Base-by-base conservation (phyloP, 176 grass and related monocot genomes). In the Bolboschoenus planiculmis region DNA sequence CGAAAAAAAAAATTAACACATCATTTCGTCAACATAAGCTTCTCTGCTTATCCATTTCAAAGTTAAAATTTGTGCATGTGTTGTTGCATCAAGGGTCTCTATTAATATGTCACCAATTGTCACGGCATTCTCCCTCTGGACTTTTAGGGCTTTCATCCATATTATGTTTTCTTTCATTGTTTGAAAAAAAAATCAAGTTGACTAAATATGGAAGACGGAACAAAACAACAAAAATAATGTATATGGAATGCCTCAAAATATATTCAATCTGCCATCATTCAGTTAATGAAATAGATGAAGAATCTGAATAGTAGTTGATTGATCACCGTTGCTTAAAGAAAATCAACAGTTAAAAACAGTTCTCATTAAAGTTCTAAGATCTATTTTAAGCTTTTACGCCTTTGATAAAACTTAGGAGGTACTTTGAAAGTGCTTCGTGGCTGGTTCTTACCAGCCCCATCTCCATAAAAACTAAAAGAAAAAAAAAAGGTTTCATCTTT, bases 401-500 rank as follows among this genome's bases (percentile, higher is more conserved):
- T n/a, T n/a, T n/a, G n/a, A n/a, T 43, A 5, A 43, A 7, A 43
- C 7, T 46, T 11, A 86, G 82, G 24, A 65, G 39, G 47, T 34
- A 70, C 37, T 80, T n/a, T 29, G 78, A 48, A 13, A 81, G 63
- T 46, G 26, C 57, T 61, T 47, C 53, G n/a, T 84, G 81, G 59
- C 70, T 30, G 82, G 76, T 84, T 9, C 21, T 33, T 78, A 71
- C 57, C 61, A 87, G 53, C 15, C 39, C 53, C 47, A 55, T 34
- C 73, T 31, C 62, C 66, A 83, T 0, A 4, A 31, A 74, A 83
- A 77, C 72, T n/a, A n/a, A n/a, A n/a, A n/a, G n/a, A 47, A 56
- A 48, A 81, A 44, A 73, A 27, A 39, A 72, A 73, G 16, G 59
- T 84, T 83, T 84, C 81, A 31, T 56, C 26, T 6, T 24, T 85